These are phyloP conservation scores for Vanrija humicola DNA, from an alignment of 1,284 basidiomycete species.

Conservation along the genomic window DNA sequence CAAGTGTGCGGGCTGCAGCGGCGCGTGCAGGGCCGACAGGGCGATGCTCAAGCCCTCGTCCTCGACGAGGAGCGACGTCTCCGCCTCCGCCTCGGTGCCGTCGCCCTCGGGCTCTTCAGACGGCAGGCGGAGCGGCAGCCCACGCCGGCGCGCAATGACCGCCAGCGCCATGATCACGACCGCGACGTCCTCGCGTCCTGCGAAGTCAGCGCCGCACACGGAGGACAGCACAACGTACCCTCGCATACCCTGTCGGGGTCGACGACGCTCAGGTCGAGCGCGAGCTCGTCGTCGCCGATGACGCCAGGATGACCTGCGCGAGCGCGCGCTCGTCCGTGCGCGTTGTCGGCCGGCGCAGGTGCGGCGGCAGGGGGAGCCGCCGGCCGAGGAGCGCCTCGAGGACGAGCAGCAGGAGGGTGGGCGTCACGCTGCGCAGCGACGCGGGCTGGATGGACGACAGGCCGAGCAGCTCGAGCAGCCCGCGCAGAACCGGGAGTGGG, in stretches of 20 bases:
- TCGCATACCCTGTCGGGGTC: conserved; percentile 17
- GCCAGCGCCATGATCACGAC: conserved; percentile 31
- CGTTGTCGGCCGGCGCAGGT: conserved; percentile 12
- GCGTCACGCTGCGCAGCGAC: conserved; percentile 18
- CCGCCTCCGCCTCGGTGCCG: neutral
- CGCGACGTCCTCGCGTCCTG: conserved; percentile 22
- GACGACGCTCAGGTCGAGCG: conserved; percentile 26
- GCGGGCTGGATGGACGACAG: conserved; percentile 16
- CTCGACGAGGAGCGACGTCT: neutral
- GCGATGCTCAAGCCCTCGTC: neutral
- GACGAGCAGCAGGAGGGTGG: conserved; percentile 28
- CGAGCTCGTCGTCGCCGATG: conserved; percentile 26
- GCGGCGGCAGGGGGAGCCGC: conserved; percentile 11
- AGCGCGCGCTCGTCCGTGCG: conserved; percentile 20
- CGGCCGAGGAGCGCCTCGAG: conserved; percentile 21
- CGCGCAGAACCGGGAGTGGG: conserved; percentile 23
- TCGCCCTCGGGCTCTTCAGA: neutral
- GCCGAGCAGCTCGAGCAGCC: conserved; percentile 19
- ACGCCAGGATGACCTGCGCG: conserved; percentile 28
- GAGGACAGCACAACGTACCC: no score
- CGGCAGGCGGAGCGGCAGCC: conserved; percentile 11
- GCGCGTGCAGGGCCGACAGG: neutral
- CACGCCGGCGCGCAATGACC: conserved; percentile 26
- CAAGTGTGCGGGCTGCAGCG: neutral
- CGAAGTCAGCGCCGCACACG: no score